Evolutionary conservation across 352 stramenopile species (phyloP), one percentile per base, ranked within the genome.

Genomic region (Phytophthora melonis): DNA sequence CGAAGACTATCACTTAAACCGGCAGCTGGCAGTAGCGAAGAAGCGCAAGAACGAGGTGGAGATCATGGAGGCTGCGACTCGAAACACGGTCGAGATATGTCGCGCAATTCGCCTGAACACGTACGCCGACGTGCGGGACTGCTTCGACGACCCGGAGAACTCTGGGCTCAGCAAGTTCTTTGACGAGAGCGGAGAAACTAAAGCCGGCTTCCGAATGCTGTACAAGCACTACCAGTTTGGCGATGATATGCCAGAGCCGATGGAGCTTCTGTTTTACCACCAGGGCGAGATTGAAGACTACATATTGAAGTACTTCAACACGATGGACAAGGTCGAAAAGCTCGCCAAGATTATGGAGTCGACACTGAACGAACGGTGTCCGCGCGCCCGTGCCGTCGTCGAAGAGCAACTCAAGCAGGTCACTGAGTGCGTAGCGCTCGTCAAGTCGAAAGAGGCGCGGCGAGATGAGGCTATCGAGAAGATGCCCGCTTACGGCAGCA

Each of bases 201-300:
- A 78, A 19, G 74, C 68, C 7, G 87, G 87, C 8, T 93, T 93
- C 45, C 84, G 85, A 11, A 92, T 93, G 83, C 75, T 91, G 1
- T 88, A 83, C 16, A 86, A 78, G 43, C 86, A 93, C 53, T 86
- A 83, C 56, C 68, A 74, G 27, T 80, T 76, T 27, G 69, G 78
- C 16, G 71, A 78, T 41, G 77, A 82, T 25, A 79, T 80, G 0
- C 80, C 80, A 1, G 86, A 93, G 73, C 86, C 86, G 7, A 84
- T 53, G 10, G 87, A 93, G 9, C 68, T 92, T 32, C 75, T 93
- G 19, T 70, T 93, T 57, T 93, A 87, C 54, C 60, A 87, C 63
- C 55, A 82, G 54, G 66, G 72, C 47, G 87, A 93, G 58, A 91
- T 93, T 61, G 83, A 90, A 76, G 83, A 88, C 41, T 93, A 92